A percentile compares a stretch with the other conserved stretches of the same genome.
Evolutionary conservation across 441 rosid species (phyloP).

Genomic region (Pelargonium citronellum): DNA sequence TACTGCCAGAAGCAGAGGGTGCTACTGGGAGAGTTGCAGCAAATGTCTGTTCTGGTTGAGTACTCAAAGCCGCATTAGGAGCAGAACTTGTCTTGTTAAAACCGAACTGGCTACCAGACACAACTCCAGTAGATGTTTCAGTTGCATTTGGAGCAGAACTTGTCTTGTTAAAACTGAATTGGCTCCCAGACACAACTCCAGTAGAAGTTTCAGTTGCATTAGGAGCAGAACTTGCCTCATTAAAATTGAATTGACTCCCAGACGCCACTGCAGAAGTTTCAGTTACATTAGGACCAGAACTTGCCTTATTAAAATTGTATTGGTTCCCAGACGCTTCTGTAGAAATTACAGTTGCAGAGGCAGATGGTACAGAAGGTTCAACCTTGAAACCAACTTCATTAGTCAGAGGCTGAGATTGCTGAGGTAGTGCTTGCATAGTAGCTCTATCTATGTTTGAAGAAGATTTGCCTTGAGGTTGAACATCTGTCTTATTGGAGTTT

Average conservation of each 20-base stretch:
- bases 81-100: neutral
- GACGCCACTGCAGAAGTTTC: neutral
- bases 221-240: neutral
- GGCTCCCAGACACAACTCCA: neutral
- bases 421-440: slow-evolving; percentile 25
- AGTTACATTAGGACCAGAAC: slow-evolving; percentile 31
- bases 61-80: slow-evolving; percentile 25
- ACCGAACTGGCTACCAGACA: neutral
- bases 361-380: slow-evolving; percentile 40
- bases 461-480: slow-evolving; percentile 12
- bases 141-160: neutral
- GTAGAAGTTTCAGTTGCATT: neutral
- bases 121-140: neutral
- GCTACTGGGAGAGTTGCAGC: slow-evolving; percentile 32
- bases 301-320: slow-evolving; percentile 27
- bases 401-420: slow-evolving; percentile 22
- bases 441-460: slow-evolving; percentile 24
- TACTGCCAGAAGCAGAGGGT: slow-evolving; percentile 30
- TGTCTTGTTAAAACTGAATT: neutral
- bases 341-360: slow-evolving; percentile 31
- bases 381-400: slow-evolving; percentile 34
- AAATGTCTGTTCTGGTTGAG: slow-evolving; percentile 40
- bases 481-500: slow-evolving; percentile 25
- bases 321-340: slow-evolving; percentile 33
- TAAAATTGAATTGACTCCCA: neutral